A percentile compares a stretch with the other conserved stretches of the same genome.
Evolutionary conservation across 164 flowering plant species (phyloP).

Genomic region (Vitis riparia): DNA sequence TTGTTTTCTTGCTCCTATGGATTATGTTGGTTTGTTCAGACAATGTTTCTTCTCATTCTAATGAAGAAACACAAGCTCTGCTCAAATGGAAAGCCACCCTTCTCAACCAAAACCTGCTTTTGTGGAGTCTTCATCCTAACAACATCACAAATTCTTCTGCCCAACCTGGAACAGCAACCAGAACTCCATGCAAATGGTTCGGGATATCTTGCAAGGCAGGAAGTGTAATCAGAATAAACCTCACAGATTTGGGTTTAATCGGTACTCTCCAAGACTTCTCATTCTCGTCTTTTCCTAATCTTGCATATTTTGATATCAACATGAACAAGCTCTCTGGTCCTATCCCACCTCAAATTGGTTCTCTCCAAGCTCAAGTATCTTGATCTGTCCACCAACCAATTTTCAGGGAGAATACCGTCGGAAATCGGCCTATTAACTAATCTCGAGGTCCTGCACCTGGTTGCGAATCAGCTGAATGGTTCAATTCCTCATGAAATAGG

Average conservation of each 20-base stretch:
- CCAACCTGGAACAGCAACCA: background rate
- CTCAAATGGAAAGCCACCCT: background rate
- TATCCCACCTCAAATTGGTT: background rate
- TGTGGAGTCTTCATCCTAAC: background rate
- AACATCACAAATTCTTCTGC: background rate
- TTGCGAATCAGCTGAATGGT: background rate
- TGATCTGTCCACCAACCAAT: too few species aligned
- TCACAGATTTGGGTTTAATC: too few species aligned
- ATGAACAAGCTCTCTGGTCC: background rate
- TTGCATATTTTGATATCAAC: too few species aligned
- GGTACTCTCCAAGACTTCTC: too few species aligned
- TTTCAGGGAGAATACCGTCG: background rate
- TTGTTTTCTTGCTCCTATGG: background rate
- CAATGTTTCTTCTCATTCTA: background rate
- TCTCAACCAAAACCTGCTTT: background rate
- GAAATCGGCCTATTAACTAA: background rate
- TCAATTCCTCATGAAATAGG: background rate
- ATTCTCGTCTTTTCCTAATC: too few species aligned
- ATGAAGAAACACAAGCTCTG: too few species aligned
- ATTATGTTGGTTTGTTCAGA: background rate
- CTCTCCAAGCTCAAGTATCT: background rate
- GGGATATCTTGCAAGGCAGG: too few species aligned
- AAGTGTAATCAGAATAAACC: too few species aligned
- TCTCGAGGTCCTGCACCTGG: background rate
- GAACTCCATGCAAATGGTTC: background rate